Base-by-base conservation (phyloP, 2,329 filamentous ascomycete species). In the Diatrype stigma region DNA sequence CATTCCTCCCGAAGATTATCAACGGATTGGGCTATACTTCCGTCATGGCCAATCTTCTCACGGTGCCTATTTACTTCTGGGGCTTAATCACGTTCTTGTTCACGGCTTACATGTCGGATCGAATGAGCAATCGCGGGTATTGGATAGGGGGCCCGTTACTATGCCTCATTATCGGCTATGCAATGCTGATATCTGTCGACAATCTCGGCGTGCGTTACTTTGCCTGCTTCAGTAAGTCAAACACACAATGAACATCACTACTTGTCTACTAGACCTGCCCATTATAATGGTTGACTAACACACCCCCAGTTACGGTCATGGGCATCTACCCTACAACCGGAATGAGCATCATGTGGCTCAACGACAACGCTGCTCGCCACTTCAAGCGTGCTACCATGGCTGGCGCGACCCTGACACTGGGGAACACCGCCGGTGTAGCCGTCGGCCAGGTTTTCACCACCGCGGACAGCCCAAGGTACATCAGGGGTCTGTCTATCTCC, bases 311-410 rank as follows among this genome's bases (percentile, higher is more conserved):
- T 34, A 50, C 54, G 17, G 59, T 59, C 14, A 53, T 61, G 19
- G 63, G 63, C 10, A 62, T 65, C 19, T 65, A 63, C 30, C 58
- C 61, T 3, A 65, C 58, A 11, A 50, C 64, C 40, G 57, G 68
- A 12, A 61, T 72, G 32, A 75, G 70, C 50, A 52, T 71, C 1
- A 73, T 72, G 34, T 78, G 76, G 75, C 58, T 78, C 4, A 75
- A 73, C 19, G 74, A 74, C 42, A 78, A 77, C 32, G 64, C 73
- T 2, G 72, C 73, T 5, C 71, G 70, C 2, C 74, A 79, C 42
- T 76, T 75, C 59, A 70, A 74, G 23, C 70, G 76, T 16, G 74
- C 76, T 0, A 68, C 75, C 0, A 73, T 70, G 3, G 70, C 78
- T 11, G 74, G 74, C 1, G 60, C 74, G 26, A 70, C 75, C 10